Percentiles rank a stretch among this genome's conserved stretches.
These are phyloP conservation scores for Naegleria lovaniensis DNA, from an alignment of 208 protist species.

Conservation along the genomic window DNA sequence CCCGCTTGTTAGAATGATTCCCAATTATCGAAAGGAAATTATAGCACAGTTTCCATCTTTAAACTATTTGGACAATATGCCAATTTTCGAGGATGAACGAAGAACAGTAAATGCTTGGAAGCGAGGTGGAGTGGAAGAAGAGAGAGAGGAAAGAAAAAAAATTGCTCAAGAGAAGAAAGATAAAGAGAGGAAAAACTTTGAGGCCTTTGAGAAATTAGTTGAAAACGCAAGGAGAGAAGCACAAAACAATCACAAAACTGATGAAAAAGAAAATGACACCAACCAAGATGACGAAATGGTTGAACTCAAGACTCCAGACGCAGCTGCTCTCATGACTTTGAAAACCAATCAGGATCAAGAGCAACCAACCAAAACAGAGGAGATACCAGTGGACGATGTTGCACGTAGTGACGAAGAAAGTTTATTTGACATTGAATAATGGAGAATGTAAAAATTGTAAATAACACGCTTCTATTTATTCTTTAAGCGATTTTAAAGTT, in stretches of 20 bases:
- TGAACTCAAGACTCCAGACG: neutral
- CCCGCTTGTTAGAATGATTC: slow-evolving; percentile 35
- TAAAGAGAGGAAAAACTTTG: slow-evolving; percentile 20
- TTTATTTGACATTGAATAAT: neutral
- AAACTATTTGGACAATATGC: slow-evolving; percentile 53
- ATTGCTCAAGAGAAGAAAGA: slow-evolving; percentile 22
- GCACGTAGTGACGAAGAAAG: neutral
- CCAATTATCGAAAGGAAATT: slow-evolving; percentile 43
- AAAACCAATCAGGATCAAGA: neutral
- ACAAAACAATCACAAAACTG: neutral
- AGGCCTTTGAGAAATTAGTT: slow-evolving; percentile 13
- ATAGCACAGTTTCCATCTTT: slow-evolving; percentile 32
- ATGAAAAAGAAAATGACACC: neutral
- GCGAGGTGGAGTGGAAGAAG: slow-evolving; percentile 32
- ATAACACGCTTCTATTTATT: neutral
- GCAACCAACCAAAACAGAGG: neutral
- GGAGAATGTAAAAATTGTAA: too few species aligned
- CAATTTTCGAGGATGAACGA: slow-evolving; percentile 47
- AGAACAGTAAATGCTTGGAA: slow-evolving; percentile 38
- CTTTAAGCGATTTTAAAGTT: neutral
- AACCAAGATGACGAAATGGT: neutral
- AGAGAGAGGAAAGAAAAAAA: slow-evolving; percentile 22
- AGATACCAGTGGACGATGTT: neutral
- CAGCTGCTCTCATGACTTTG: neutral
- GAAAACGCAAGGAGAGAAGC: neutral